These are phyloP conservation scores for Zygosaccharomyces siamensis DNA, from an alignment of 805 yeast genomes.

Conservation along the genomic window DNA sequence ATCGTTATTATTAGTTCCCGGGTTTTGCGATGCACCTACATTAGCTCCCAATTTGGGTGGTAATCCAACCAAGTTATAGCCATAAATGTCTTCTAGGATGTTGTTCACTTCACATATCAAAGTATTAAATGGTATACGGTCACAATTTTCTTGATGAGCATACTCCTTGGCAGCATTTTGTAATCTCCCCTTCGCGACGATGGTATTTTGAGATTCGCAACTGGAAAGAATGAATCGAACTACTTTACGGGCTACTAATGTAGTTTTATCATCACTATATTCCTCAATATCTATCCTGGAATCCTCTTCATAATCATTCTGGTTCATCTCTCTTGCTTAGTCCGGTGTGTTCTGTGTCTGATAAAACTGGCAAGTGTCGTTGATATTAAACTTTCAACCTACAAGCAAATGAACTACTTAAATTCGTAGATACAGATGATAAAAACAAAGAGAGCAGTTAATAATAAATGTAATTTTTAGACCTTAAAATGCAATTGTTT, in stretches of 20 bases:
- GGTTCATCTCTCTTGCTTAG: neutral
- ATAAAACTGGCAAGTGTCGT: neutral
- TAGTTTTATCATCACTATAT: conserved; percentile 8
- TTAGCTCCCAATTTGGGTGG: conserved; percentile 10
- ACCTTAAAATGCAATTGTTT: neutral
- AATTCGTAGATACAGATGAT: neutral
- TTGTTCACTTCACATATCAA: conserved; percentile 18
- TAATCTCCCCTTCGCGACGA: conserved; percentile 21
- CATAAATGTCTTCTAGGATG: conserved; percentile 26
- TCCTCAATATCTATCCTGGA: neutral
- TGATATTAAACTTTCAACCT: neutral
- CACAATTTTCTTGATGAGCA: conserved; percentile 18
- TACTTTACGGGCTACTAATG: conserved; percentile 19
- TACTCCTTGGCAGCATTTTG: conserved; percentile 20
- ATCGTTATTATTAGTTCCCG: neutral
- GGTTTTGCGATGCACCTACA: neutral
- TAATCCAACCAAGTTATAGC: conserved; percentile 24
- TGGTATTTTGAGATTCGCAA: conserved; percentile 24
- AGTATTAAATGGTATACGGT: conserved; percentile 12
- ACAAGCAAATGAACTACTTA: neutral
- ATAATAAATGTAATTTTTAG: neutral
- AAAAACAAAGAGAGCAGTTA: neutral
- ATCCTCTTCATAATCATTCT: neutral
- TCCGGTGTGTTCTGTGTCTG: neutral
- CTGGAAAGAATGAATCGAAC: conserved; percentile 25